Conservation (phyloP, 495 filamentous ascomycete genomes). For the Aspergillus asperescens region DNA sequence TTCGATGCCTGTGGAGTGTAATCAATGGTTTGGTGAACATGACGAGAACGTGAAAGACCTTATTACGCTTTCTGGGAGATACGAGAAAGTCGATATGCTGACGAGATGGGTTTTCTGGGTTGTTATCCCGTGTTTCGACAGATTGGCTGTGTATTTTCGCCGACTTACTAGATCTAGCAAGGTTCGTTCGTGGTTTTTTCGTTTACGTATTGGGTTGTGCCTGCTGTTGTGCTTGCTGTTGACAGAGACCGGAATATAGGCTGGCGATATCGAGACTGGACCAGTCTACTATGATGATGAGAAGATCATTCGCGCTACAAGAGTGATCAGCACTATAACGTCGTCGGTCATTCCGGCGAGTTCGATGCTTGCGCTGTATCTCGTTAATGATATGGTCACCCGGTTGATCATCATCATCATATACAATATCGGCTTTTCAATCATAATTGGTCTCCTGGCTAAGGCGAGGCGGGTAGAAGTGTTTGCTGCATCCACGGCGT, state of each 20-base stretch:
- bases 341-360: conserved; percentile 2
- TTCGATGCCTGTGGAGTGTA: background rate
- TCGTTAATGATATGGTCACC: background rate
- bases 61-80: background rate
- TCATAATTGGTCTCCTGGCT: conserved; percentile 5
- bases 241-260: background rate
- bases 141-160: background rate
- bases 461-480: conserved; percentile 8
- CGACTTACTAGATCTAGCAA: background rate
- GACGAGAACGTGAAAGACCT: background rate
- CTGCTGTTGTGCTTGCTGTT: background rate
- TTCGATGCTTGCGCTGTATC: conserved; percentile 5
- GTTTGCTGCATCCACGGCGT: conserved; percentile 11
- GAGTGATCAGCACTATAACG: background rate
- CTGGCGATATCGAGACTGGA: background rate
- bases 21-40: background rate
- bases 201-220: background rate
- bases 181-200: background rate
- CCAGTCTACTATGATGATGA: conserved; percentile 6
- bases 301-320: conserved; percentile 1
- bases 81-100: conserved; percentile 2
- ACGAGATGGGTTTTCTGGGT: conserved; percentile 1
- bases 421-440: conserved; percentile 6
- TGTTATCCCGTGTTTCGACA: background rate
- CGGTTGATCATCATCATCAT: conserved; percentile 7